Evolutionary conservation across 106 monocot species (phyloP), one percentile per base, ranked within the genome.

Genomic region (Phalaenopsis equestris): DNA sequence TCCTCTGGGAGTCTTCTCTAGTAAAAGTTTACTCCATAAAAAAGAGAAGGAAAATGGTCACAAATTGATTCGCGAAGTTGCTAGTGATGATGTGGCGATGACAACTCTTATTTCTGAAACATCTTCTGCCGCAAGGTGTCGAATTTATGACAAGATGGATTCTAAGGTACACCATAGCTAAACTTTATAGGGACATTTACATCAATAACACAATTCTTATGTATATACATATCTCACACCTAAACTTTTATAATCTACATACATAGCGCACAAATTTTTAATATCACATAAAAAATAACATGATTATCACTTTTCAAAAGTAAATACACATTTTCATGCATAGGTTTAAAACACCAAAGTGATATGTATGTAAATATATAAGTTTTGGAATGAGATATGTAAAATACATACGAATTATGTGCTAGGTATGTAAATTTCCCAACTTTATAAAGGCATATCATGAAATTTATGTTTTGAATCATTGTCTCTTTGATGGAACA

Each of bases 121-220:
- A 81, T 90, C 79, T 64, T 87, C 86, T 84, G 81, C 89, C 79
- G 81, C 87, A 74, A 93, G 88, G 76, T 93, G 90, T 74, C 78
- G 79, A 37, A 38, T 89, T 74, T 93, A 93, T 72, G 79, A 36
- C 17, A 90, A 77, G 78, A 74, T 37, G 38, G 79, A 82, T 41
- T 78, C 17, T 6, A 90, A 85, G 87, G 93, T 93, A 85, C 38
- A 8, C 46, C 75, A 21, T 39, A 21, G 45, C 46, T 41, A 42
- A 84, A 42, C 17, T 10, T 36, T 30, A 30, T 30, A 30, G 30
- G 30, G 30, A 0, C 30, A 30, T 30, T 30, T 30, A 30, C 30
- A 30, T 30, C 30, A 30, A 30, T 30, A 30, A 30, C 30, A 30
- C 30, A 30, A 30, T 30, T 30, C 30, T 30, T 30, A 0, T 30